Conservation (phyloP, 148 eudicot species). For the Polygonum aviculare region DNA sequence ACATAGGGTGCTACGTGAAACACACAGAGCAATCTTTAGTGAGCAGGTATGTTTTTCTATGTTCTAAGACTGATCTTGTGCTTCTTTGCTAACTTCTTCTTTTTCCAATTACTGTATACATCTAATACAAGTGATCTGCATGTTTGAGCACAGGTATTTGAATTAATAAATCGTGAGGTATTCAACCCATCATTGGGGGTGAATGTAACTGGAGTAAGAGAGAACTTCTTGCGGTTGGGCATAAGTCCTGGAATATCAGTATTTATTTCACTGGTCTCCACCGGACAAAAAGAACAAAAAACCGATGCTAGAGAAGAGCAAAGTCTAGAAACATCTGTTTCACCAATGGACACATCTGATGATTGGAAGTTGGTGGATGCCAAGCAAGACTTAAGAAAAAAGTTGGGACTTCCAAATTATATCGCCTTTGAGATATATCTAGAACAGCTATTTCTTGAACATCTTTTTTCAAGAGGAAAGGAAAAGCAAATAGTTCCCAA, state of each 20-base stretch:
- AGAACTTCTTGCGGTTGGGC: conserved; percentile 70
- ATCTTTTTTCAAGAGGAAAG: conserved; percentile 58
- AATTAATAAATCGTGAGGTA: conserved; percentile 77
- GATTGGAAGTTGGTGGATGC: conserved; percentile 28
- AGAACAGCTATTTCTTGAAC: conserved; percentile 70
- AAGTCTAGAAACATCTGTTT: conserved; percentile 27
- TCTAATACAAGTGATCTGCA: background rate
- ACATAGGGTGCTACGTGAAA: conserved; percentile 56
- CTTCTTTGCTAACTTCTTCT: background rate
- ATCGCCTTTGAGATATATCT: conserved; percentile 61
- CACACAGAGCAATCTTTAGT: conserved; percentile 74
- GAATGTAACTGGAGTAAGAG: conserved; percentile 69
- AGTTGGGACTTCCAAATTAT: conserved; percentile 44
- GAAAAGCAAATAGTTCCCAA: conserved; percentile 28
- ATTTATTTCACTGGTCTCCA: conserved; percentile 61
- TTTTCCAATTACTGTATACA: background rate
- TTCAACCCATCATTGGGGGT: conserved; percentile 60
- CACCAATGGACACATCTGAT: conserved; percentile 30
- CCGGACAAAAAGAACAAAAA: conserved; percentile 32
- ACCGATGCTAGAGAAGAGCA: conserved; percentile 24
- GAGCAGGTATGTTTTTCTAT: conserved; percentile 51
- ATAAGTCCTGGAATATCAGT: conserved; percentile 63
- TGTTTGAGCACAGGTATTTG: conserved; percentile 61
- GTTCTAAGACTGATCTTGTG: background rate
- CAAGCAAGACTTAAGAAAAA: conserved; percentile 19